Evolutionary conservation across 345 rosid species (phyloP), one percentile per base, ranked within the genome.

Genomic region (Salix dunnii): DNA sequence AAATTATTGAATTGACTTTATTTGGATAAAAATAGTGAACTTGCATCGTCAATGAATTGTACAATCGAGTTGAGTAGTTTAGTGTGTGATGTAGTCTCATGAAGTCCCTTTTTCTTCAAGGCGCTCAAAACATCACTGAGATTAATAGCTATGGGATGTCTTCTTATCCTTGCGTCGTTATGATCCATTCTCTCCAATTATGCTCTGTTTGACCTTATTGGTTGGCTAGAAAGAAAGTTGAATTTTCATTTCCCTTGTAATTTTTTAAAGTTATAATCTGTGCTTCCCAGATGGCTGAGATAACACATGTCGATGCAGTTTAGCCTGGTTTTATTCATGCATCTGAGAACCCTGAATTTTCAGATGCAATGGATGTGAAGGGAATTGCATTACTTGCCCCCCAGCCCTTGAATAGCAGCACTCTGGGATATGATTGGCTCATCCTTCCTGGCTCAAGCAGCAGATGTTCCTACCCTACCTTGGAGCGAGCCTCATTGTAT

Each of bases 281-380:
- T 81, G 71, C 40, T 80, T 78, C 25, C 71, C 84, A 96, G 98
- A 96, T 93, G 98, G 97, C 98, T 33, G 99, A 93, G 80, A 88
- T 90, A 80, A 92, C 99, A 31, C 93, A 69, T 77, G 99, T 96
- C 74, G 99, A 96, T 87, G 99, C 97, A 13, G 97, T 96, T 80
- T 96, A 97, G 99, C 99, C 98, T 85, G 98, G 99, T 70, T 96
- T 98, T 96, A 98, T 97, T 65, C 99, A 96, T 88, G 99, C 99
- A 64, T 96, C 98, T 10, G 99, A 92, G 86, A 96, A 89, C 79
- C 99, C 98, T 60, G 98, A 93, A 82, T 86, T 96, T 51, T 97
- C 98, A 6, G 98, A 96, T 82, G 98, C 97, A 27, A 75, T 93
- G 76, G 73, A 42, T 84, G 94, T 87, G 27, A 93, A 91, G 78